Base-by-base conservation (phyloP, 495 filamentous ascomycete species). In the Evernia prunastri region DNA sequence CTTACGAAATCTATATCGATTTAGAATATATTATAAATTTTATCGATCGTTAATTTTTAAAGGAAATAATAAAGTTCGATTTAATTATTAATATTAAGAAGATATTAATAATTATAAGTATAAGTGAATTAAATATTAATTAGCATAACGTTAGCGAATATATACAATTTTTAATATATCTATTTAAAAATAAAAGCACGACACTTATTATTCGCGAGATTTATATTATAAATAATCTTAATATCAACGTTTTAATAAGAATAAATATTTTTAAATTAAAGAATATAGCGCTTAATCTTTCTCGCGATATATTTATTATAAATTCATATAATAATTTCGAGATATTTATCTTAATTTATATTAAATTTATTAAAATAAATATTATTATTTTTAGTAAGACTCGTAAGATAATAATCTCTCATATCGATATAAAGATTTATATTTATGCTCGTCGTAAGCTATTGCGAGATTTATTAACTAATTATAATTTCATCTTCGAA, bases 51-150 rank as follows among this genome's bases (percentile, higher is more conserved):
- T 43, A 27, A 18, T 37, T 39, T 25, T 36, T 66, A 10, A 58
- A 0, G 45, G 43, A 40, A 29, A 7, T 51, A 59, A 66, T 42
- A 39, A 20, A 43, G 8, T 1, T 43, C 1, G 12, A 42, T 20
- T 66, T 49, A 42, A 45, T 53, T 17, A 20, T 56, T 29, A 20
- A 29, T 29, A 56, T 56, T 57, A 13, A 66, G 18, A 35, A 42
- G 29, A 33, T 66, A 58, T 39, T 31, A 58, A n/a, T n/a, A 54
- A 13, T 43, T 57, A 39, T 65, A 58, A 23, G 49, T 65, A n/a
- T 37, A 45, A 1, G 17, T 4, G 4, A n/a, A 29, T 31, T n/a
- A 45, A 25, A 29, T 37, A 54, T 36, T 56, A 31, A 36, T 3
- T 15, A 66, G 43, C 18, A 45, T 58, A 15, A 29, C 42, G 29